Conservation (phyloP, 1,139 yeast species). For the Taphrina pruni region DNA sequence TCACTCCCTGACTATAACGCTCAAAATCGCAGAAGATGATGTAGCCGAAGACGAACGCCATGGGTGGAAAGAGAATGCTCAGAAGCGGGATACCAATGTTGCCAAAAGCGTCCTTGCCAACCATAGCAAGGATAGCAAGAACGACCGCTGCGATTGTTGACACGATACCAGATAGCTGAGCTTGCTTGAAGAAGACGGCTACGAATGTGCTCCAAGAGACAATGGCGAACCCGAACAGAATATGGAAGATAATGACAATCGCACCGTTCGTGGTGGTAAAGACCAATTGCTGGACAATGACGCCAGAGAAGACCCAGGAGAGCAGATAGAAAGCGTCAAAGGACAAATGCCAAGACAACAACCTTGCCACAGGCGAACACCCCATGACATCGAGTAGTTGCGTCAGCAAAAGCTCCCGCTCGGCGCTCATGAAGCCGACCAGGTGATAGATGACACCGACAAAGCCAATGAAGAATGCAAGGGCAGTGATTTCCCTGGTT, state of each 20-base stretch:
- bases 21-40: conserved; percentile 40
- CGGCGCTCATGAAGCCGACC: conserved; percentile 52
- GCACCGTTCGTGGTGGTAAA: conserved; percentile 49
- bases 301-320: conserved; percentile 52
- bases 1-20: conserved; percentile 19
- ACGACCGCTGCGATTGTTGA: conserved; percentile 51
- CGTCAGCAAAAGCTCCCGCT: conserved; percentile 52
- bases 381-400: conserved; percentile 52
- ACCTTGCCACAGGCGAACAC: conserved; percentile 48
- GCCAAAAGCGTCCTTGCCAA: conserved; percentile 49
- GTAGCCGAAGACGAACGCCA: conserved; percentile 51
- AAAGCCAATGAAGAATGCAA: conserved; percentile 52
- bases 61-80: conserved; percentile 53
- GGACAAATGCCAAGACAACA: conserved; percentile 49
- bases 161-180: conserved; percentile 53
- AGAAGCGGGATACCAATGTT: conserved; percentile 49
- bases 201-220: conserved; percentile 51
- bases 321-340: conserved; percentile 50
- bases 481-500: conserved; percentile 51
- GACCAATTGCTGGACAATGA: conserved; percentile 47
- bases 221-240: conserved; percentile 51
- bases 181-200: conserved; percentile 50
- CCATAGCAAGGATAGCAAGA: conserved; percentile 51
- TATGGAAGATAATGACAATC: conserved; percentile 51
- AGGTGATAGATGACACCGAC: conserved; percentile 53